Base-by-base conservation (phyloP, 2,329 filamentous ascomycete species). In the Colletotrichum spinosum region DNA sequence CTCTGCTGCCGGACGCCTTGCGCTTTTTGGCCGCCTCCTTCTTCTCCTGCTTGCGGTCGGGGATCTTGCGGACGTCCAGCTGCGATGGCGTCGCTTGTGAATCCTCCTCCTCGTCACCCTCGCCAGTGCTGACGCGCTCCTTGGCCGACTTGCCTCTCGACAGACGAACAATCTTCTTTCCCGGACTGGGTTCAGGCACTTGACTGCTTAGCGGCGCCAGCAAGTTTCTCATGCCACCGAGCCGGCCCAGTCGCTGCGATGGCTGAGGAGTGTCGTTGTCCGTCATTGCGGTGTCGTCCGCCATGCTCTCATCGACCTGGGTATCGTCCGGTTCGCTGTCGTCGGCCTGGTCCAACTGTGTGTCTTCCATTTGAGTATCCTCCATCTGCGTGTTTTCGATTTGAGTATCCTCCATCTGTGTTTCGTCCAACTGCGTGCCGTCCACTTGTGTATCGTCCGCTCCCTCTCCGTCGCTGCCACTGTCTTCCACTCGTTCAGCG, bases 21-120 rank as follows among this genome's bases (percentile, higher is more conserved):
- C 63, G 58, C 33, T 50, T 52, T 46, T 48, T 57, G 5, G 59
- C 46, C 25, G 38, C 38, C 44, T 63, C 45, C 15, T 33, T 63
- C 48, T 66, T 66, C 11, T 66, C 63, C 9, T 61, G 49, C 8
- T 52, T 11, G n/a, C 63, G 52, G 11, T 66, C 63, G 38, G 63
- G 63, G 34, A 66, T 66, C 8, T 55, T 42, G 15, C 60, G 52
- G 12, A 35, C 34, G 11, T 44, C 48, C 9, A 53, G 51, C 4
- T 64, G 55, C 4, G 55, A 49, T n/a, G 62, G 63, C 12, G 63
- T 44, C 11, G 48, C 55, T 8, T 45, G 48, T 10, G 15, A 48
- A 2, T 66, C 60, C 35, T 57, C 39, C n/a, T 62, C 59, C 11
- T 12, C 35, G 6, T 35, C 41, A 12, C 49, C 58, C 11, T 65